phyloP scores from a whole-genome alignment of 208 protist species.

The Sergeia podlipaevii region DNA sequence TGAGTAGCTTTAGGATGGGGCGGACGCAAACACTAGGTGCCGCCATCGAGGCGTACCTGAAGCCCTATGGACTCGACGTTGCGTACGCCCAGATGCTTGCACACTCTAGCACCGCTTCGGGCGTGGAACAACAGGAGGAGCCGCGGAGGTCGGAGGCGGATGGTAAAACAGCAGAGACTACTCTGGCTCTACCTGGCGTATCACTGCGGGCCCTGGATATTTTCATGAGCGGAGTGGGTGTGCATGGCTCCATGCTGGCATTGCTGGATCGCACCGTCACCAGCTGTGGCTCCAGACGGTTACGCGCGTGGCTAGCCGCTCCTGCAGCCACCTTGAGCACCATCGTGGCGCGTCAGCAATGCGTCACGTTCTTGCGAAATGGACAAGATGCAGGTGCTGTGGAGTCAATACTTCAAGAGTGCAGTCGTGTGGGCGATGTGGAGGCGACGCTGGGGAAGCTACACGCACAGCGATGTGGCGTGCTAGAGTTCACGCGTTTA shows the following conservation, averaged over 20 bases:
- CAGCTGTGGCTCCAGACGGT: slow-evolving; percentile 40
- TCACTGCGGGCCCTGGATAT: slow-evolving; percentile 79
- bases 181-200: slow-evolving; percentile 48
- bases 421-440: slow-evolving; percentile 60
- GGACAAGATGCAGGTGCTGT: slow-evolving; percentile 31
- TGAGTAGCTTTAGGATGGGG: slow-evolving; percentile 22
- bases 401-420: slow-evolving; percentile 63
- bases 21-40: slow-evolving; percentile 28
- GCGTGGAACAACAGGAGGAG: background rate
- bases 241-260: slow-evolving; percentile 40
- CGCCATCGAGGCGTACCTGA: slow-evolving; percentile 41
- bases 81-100: slow-evolving; percentile 40
- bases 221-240: slow-evolving; percentile 63
- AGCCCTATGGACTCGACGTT: slow-evolving; percentile 44
- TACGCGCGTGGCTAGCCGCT: slow-evolving; percentile 66
- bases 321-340: slow-evolving; percentile 31
- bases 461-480: slow-evolving; percentile 60
- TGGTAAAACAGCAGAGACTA: background rate
- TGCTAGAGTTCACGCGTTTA: slow-evolving; percentile 70
- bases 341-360: slow-evolving; percentile 43
- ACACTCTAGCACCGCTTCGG: background rate
- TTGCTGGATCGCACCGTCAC: slow-evolving; percentile 76
- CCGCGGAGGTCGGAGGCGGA: background rate
- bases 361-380: slow-evolving; percentile 39
- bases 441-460: slow-evolving; percentile 76